phyloP scores from a whole-genome alignment of 1,139 yeast species.

The Debaryomyces nepalensis region DNA sequence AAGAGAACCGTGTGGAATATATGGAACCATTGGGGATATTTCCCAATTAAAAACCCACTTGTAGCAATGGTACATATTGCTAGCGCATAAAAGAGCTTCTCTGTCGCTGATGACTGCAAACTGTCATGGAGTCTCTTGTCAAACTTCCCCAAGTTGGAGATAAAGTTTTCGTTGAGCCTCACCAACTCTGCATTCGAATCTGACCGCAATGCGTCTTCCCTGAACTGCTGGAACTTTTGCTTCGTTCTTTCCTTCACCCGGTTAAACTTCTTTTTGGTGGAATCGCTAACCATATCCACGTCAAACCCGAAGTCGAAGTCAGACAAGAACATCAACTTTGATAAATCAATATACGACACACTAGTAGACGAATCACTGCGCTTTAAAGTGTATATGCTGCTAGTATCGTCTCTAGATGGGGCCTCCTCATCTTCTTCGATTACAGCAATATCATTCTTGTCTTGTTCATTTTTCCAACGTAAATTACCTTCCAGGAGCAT shows the following conservation, averaged over 20 bases:
- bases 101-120: conserved; percentile 65
- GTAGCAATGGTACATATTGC: conserved; percentile 71
- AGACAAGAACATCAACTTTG: conserved; percentile 41
- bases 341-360: conserved; percentile 42
- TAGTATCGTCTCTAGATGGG: conserved; percentile 1
- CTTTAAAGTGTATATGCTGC: conserved; percentile 6
- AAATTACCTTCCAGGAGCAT: conserved; percentile 12
- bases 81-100: conserved; percentile 79
- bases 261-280: conserved; percentile 40
- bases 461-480: conserved; percentile 12
- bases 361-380: conserved; percentile 42
- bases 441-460: neutral
- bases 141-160: conserved; percentile 52
- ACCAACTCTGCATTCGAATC: conserved; percentile 30
- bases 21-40: conserved; percentile 77
- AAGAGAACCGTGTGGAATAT: conserved; percentile 70
- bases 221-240: conserved; percentile 33
- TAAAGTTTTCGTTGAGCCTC: conserved; percentile 39
- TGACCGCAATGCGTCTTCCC: conserved; percentile 17
- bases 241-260: conserved; percentile 44
- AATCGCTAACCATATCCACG: conserved; percentile 40
- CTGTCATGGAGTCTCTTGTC: conserved; percentile 59
- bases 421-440: conserved; percentile 7
- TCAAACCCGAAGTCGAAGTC: conserved; percentile 53
- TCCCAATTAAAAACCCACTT: conserved; percentile 79